Evolutionary conservation across 225 moss, liverwort and hornwort genomes (phyloP).

Genomic region (Takakia lepidozioides): DNA sequence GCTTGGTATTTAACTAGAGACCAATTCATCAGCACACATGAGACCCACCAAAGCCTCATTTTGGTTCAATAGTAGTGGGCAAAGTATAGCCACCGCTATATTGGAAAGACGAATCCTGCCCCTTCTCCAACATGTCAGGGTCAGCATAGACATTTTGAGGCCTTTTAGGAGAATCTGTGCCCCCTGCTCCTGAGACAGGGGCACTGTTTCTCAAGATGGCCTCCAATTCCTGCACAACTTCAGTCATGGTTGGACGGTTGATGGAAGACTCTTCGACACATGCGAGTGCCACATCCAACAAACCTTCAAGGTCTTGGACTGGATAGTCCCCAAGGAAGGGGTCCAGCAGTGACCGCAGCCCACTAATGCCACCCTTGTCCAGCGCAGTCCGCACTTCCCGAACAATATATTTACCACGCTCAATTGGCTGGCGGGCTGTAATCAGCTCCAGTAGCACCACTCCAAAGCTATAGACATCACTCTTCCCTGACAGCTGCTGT

Average conservation of each 20-base stretch:
- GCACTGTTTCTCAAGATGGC: constrained; percentile 17
- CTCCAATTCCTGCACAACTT: constrained; percentile 67
- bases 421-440: constrained; percentile 46
- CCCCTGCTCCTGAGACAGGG: constrained; percentile 21
- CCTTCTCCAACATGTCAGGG: neutral
- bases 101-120: constrained; percentile 5
- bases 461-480: constrained; percentile 90
- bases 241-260: constrained; percentile 56
- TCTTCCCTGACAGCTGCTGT: constrained; percentile 69
- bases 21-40: too few relatives aligned
- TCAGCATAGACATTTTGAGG: constrained; percentile 20
- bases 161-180: constrained; percentile 17
- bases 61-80: too few relatives aligned
- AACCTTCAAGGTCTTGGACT: constrained; percentile 28
- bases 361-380: constrained; percentile 33
- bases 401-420: constrained; percentile 54
- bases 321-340: constrained; percentile 26
- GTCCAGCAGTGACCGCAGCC: constrained; percentile 44
- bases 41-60: too few relatives aligned
- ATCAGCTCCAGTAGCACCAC: constrained; percentile 72
- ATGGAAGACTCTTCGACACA: constrained; percentile 49
- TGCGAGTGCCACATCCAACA: constrained; percentile 34
- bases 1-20: too few relatives aligned
- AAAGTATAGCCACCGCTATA: constrained; percentile 35
- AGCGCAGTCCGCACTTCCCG: constrained; percentile 41